Percentiles rank a stretch among this genome's conserved stretches.
Conservation (phyloP, 73 alveolate genomes). For the Urostyla sp. region DNA sequence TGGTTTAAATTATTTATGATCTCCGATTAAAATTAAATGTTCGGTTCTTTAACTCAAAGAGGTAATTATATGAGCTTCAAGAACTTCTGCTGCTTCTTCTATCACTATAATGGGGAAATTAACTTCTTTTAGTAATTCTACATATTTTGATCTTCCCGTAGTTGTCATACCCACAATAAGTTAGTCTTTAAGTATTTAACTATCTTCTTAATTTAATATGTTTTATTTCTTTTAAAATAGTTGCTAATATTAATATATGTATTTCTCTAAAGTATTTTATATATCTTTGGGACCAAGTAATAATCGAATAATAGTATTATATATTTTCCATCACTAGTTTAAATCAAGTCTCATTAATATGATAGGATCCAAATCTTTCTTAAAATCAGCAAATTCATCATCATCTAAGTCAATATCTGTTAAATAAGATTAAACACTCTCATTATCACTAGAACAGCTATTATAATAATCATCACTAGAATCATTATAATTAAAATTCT, state of each 20-base stretch:
- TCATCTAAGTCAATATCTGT: no score
- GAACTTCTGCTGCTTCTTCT: conserved; percentile 96
- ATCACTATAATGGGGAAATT: conserved; percentile 81
- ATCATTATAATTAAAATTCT: no score
- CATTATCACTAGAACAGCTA: no score
- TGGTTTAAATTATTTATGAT: conserved; percentile 90
- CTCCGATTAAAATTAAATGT: conserved; percentile 89
- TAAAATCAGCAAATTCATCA: no score
- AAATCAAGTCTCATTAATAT: no score
- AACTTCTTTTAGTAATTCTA: conserved; percentile 71
- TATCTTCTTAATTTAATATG: background rate
- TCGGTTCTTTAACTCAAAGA: conserved; percentile 69
- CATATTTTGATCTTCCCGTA: conserved; percentile 88
- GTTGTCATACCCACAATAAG: conserved; percentile 91
- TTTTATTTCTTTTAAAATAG: background rate
- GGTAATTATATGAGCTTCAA: conserved; percentile 84
- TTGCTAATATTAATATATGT: background rate
- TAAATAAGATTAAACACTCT: background rate
- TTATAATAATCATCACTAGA: no score
- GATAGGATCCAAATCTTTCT: no score
- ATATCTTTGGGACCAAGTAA: background rate
- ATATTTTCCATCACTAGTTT: no score
- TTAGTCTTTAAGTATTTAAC: background rate
- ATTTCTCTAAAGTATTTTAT: background rate
- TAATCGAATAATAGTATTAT: no score